Percentiles rank a stretch among this genome's conserved stretches.
Conservation (phyloP, 768 basidiomycete species). For the Lepiota brunneoincarnata region DNA sequence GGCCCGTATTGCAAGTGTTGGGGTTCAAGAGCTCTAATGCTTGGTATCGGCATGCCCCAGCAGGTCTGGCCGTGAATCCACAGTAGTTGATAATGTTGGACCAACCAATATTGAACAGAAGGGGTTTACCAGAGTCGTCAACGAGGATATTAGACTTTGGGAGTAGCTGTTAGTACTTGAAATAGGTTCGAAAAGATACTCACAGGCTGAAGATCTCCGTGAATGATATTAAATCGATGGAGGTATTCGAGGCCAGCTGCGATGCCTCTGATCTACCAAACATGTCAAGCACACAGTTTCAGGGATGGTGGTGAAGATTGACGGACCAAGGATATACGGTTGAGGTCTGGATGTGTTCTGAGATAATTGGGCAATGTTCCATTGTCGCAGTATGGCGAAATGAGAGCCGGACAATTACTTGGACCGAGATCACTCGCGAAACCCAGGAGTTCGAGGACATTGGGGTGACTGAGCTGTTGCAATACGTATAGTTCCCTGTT, state of each 20-base stretch:
- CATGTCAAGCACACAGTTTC: neutral
- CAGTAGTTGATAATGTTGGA: slow-evolving; percentile 12
- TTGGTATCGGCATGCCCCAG: slow-evolving; percentile 14
- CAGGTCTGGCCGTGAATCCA: slow-evolving; percentile 16
- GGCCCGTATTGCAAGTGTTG: neutral
- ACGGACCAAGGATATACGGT: slow-evolving; percentile 10
- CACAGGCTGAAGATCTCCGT: slow-evolving; percentile 11
- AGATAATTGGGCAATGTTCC: slow-evolving; percentile 11
- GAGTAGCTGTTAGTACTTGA: neutral
- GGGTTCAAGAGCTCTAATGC: slow-evolving; percentile 14
- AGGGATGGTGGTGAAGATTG: too few relatives aligned
- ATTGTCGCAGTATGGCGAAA: slow-evolving; percentile 16
- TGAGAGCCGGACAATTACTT: slow-evolving; percentile 12
- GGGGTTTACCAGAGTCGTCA: slow-evolving; percentile 9
- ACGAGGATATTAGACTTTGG: slow-evolving; percentile 17
- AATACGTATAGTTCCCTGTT: slow-evolving; percentile 15
- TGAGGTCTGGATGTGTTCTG: slow-evolving; percentile 3
- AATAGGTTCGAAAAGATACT: neutral
- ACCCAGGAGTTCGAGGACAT: slow-evolving; percentile 17
- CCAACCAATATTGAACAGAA: slow-evolving; percentile 19
- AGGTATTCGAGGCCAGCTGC: slow-evolving; percentile 18
- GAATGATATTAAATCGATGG: slow-evolving; percentile 12
- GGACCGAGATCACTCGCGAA: neutral
- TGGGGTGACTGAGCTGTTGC: slow-evolving; percentile 13
- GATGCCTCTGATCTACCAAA: slow-evolving; percentile 13